These are phyloP conservation scores for Suhomyces ambrosiae DNA, from an alignment of 1,139 yeast species.

Conservation along the genomic window DNA sequence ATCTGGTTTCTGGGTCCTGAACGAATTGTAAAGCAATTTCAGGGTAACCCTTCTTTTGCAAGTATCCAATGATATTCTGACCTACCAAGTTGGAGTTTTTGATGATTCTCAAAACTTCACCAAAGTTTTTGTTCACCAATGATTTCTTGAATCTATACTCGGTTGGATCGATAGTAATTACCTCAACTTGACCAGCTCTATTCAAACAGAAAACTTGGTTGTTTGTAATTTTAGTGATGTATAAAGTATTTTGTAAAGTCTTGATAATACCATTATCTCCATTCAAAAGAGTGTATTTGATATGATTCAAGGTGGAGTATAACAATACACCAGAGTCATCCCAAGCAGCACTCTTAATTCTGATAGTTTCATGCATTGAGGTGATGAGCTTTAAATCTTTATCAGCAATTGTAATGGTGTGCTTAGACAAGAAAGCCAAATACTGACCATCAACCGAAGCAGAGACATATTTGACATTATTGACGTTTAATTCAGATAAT, in stretches of 20 bases:
- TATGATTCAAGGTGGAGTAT: slow-evolving; percentile 92
- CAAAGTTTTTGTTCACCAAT: slow-evolving; percentile 83
- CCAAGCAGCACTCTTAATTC: slow-evolving; percentile 98
- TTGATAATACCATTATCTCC: slow-evolving; percentile 95
- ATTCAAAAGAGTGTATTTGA: slow-evolving; percentile 87
- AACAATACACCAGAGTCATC: slow-evolving; percentile 90
- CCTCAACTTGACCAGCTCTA: slow-evolving; percentile 83
- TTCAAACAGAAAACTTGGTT: slow-evolving; percentile 76
- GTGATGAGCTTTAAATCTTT: slow-evolving; percentile 77
- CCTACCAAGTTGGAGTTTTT: slow-evolving; percentile 91
- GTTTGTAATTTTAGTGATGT: slow-evolving; percentile 73
- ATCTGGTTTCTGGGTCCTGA: slow-evolving; percentile 93
- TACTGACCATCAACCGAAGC: slow-evolving; percentile 91
- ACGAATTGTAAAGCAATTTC: slow-evolving; percentile 94
- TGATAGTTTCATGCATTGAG: slow-evolving; percentile 92
- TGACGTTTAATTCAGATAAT: slow-evolving; percentile 68
- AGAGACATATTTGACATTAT: slow-evolving; percentile 81
- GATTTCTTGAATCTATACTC: slow-evolving; percentile 97
- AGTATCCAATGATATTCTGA: slow-evolving; percentile 91
- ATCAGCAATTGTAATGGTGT: slow-evolving; percentile 85
- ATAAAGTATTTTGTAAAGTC: slow-evolving; percentile 88
- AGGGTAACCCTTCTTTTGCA: slow-evolving; percentile 95
- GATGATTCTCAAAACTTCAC: slow-evolving; percentile 89
- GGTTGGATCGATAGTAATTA: slow-evolving; percentile 84
- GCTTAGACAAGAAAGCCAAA: slow-evolving; percentile 88